Base-by-base conservation (phyloP, 495 filamentous ascomycete genomes). In the Talaromyces borbonicus region DNA sequence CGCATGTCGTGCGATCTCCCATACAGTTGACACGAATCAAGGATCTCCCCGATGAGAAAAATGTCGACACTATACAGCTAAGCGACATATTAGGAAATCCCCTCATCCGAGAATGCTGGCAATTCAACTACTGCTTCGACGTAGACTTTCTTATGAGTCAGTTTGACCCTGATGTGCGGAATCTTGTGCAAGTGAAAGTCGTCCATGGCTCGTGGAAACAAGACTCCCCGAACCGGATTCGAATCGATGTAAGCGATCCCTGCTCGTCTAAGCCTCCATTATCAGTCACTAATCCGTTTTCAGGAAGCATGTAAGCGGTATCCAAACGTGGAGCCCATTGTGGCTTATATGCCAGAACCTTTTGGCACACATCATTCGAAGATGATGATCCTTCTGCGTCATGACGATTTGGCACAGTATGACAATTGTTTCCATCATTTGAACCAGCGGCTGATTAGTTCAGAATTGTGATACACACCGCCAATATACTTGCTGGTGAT, bases 331-430 rank as follows among this genome's bases (percentile, higher is more conserved):
- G 68, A 76, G 14, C 65, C 86, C 2, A 81, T 87, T 43, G 67
- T 79, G 27, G 89, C 89, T 3, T 85, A 81, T 50, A 85, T 93
- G 74, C 84, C 87, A 0, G 86, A 92, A 52, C 73, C 81, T 44
- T 94, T 90, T 55, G 89, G 89, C 20, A 95, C 89, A 0, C 89
- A 95, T 65, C 83, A 87, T 59, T 75, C 80, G 6, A 93, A 94
- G 61, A 90, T 94, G 81, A 79, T 95, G 60, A 69, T 94, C 26
- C 64, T 94, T 6, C 65, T 95, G 39, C 72, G 85, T 7, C 79
- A 84, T 57, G 87, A 94, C 58, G 77, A 83, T 49, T 70, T 71
- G 0, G 85, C 84, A 3, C 84, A 94, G 69, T 77, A 57, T 41
- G 71, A 30, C 1, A 32, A 11, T n/a, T n/a, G 6, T 7, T n/a